Percentiles rank a stretch among this genome's conserved stretches.
Evolutionary conservation across 2,329 filamentous ascomycete species (phyloP).

Genomic region (Acarospora socialis): DNA sequence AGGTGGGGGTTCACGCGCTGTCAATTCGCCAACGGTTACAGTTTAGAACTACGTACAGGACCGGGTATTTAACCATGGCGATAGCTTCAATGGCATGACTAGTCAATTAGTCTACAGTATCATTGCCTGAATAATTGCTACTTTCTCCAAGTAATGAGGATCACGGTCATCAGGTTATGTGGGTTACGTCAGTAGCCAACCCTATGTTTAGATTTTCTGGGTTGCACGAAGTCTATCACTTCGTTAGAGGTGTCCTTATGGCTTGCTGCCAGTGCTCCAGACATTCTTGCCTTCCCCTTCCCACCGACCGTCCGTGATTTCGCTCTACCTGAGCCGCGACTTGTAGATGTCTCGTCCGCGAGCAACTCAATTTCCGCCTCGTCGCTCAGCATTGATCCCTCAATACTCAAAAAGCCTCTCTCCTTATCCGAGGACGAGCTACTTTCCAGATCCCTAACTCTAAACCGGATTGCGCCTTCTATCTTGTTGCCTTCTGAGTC

Average conservation of each 20-base stretch:
- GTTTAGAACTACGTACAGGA: neutral
- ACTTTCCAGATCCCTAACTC: constrained; percentile 68
- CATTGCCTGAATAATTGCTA: neutral
- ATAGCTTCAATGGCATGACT: neutral
- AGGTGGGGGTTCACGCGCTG: too few species aligned
- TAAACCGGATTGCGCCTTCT: constrained; percentile 57
- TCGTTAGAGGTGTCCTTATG: too few species aligned
- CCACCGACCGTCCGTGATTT: neutral
- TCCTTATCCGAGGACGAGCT: constrained; percentile 56
- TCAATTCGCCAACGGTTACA: neutral
- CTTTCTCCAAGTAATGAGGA: neutral
- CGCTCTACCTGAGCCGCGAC: neutral
- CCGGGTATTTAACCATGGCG: neutral
- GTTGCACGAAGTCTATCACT: too few species aligned
- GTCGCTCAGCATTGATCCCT: constrained; percentile 68
- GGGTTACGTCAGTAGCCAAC: constrained; percentile 5
- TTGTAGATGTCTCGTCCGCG: constrained; percentile 37
- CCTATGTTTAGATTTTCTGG: constrained; percentile 6
- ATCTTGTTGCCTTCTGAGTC: constrained; percentile 57
- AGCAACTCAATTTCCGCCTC: constrained; percentile 50
- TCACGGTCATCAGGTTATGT: neutral
- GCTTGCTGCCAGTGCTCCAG: constrained; percentile 8
- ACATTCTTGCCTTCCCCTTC: constrained; percentile 5
- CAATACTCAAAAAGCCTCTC: constrained; percentile 69
- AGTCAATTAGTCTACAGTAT: neutral